These are phyloP conservation scores for Fusarium protoensiforme DNA, from an alignment of 2,329 filamentous ascomycete genomes.

Conservation along the genomic window DNA sequence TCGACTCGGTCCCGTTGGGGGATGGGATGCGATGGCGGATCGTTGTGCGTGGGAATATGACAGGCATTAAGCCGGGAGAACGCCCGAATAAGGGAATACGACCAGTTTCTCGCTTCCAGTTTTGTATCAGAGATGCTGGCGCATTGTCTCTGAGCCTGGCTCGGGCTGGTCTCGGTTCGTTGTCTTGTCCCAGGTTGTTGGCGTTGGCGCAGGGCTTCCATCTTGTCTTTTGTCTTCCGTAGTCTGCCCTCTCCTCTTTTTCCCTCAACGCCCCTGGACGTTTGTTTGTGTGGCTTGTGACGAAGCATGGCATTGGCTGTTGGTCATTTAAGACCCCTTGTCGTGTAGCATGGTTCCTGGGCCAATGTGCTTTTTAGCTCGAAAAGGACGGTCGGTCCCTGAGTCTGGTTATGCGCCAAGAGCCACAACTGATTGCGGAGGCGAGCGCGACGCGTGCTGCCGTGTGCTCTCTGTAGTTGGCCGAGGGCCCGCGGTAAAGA, in stretches of 20 bases:
- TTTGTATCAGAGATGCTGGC: slow-evolving; percentile 7
- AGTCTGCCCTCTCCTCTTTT: background rate
- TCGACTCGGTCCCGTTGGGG: slow-evolving; percentile 6
- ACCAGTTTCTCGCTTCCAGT: slow-evolving; percentile 1
- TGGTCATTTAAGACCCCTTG: slow-evolving; percentile 26
- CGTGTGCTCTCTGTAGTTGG: slow-evolving; percentile 14
- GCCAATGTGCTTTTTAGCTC: slow-evolving; percentile 40
- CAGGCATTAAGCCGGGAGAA: slow-evolving; percentile 28
- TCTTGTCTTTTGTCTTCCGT: background rate
- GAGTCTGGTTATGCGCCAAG: slow-evolving; percentile 4
- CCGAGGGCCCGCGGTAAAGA: slow-evolving; percentile 11
- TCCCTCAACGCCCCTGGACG: slow-evolving; percentile 15
- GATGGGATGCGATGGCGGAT: slow-evolving; percentile 3
- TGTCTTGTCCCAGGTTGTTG: slow-evolving; percentile 16
- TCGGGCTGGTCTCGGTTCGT: slow-evolving; percentile 25
- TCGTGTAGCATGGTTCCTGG: slow-evolving; percentile 33
- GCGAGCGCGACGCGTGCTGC: slow-evolving; percentile 17
- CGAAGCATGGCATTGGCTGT: slow-evolving; percentile 19
- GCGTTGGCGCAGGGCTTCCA: background rate
- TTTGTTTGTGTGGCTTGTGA: slow-evolving; percentile 26
- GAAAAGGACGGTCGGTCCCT: background rate
- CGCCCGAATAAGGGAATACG: slow-evolving; percentile 29
- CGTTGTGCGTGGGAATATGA: slow-evolving; percentile 7
- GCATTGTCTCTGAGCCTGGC: background rate
- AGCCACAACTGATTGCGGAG: slow-evolving; percentile 40